Base-by-base conservation (phyloP, 2,329 filamentous ascomycete species). In the Aotearoamyces nothofagi region DNA sequence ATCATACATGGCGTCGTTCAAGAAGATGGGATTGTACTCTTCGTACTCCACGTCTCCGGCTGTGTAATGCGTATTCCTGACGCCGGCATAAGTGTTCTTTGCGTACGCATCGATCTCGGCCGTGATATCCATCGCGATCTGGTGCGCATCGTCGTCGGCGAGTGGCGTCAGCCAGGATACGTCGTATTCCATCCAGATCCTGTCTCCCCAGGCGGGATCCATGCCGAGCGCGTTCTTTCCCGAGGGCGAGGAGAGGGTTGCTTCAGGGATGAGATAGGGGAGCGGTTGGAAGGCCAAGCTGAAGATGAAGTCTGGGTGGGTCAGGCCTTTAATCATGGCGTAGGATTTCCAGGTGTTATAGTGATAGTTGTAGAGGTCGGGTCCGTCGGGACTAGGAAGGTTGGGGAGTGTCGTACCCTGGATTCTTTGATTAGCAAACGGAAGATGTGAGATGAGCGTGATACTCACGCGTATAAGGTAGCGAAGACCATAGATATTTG, bases 1-100 rank as follows among this genome's bases (percentile, higher is more conserved):
- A 32, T 54, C 48, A 12, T 36, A 40, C 37, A 43, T 45, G 1
- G 50, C 50, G 37, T 55, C 51, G 23, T 54, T 54, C 45, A 54
- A 48, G 22, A 52, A 49, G 2, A 43, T 33, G 7, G 46, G 44
- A 11, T 44, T 35, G 32, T 51, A 53, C 3, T 33, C 28, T 9
- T 37, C 40, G 19, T 32, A 32, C 11, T 26, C 30, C 8, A 15
- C 27, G 23, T n/a, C n/a, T 22, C 31, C 34, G 10, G 32, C 29
- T 27, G 26, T 33, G 26, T 35, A 47, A 22, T 38, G 39, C 6
- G 30, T 45, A 33, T 30, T 48, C 39, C 26, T 39, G 32, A 26
- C 11, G 9, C 26, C 33, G 4, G 36, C 24, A 30, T 36, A 44
- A 4, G 19, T 32, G 2, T 17, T 26, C 16, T 33, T 24, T 3